Conservation (phyloP, 495 filamentous ascomycete genomes). For the Aspergillus bridgeri region DNA sequence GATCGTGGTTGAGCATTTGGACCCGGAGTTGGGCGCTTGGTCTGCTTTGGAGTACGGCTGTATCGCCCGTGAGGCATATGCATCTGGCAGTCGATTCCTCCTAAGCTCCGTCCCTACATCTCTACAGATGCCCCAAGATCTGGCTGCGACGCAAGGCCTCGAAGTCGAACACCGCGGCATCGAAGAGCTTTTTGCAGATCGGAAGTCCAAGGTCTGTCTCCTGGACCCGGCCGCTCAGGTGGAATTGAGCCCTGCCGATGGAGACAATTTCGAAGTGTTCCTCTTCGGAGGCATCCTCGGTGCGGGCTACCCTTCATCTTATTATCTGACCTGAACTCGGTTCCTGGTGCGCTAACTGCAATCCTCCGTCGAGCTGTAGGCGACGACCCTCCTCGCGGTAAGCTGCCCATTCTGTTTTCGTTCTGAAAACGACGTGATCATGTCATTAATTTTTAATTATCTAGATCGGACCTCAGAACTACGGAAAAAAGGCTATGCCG, state of each 20-base stretch:
- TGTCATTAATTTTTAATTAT: conserved; percentile 2
- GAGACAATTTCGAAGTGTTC: conserved; percentile 79
- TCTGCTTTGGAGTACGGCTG: conserved; percentile 84
- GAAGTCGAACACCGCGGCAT: conserved; percentile 67
- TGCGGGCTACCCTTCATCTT: conserved; percentile 31
- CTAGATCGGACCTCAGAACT: conserved; percentile 90
- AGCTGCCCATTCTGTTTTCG: conserved; percentile 14
- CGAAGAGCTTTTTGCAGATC: conserved; percentile 68
- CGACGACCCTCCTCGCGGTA: conserved; percentile 94
- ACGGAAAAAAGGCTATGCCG: conserved; percentile 85
- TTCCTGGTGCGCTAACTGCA: not conserved
- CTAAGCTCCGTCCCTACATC: conserved; percentile 75
- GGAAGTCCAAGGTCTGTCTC: conserved; percentile 73
- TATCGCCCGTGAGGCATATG: conserved; percentile 76
- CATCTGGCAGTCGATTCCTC: conserved; percentile 65
- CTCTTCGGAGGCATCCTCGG: conserved; percentile 95
- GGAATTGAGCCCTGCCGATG: conserved; percentile 82
- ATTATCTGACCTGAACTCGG: conserved; percentile 7
- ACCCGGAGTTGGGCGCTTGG: conserved; percentile 92
- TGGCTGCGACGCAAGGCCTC: conserved; percentile 59
- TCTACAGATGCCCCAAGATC: conserved; percentile 61
- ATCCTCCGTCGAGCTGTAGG: conserved; percentile 47
- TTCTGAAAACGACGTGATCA: not conserved
- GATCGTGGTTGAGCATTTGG: conserved; percentile 90
- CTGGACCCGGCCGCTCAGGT: conserved; percentile 78